Evolutionary conservation across 192 early-diverging fungal genomes (phyloP).

Genomic region (Backusella psychrophila): DNA sequence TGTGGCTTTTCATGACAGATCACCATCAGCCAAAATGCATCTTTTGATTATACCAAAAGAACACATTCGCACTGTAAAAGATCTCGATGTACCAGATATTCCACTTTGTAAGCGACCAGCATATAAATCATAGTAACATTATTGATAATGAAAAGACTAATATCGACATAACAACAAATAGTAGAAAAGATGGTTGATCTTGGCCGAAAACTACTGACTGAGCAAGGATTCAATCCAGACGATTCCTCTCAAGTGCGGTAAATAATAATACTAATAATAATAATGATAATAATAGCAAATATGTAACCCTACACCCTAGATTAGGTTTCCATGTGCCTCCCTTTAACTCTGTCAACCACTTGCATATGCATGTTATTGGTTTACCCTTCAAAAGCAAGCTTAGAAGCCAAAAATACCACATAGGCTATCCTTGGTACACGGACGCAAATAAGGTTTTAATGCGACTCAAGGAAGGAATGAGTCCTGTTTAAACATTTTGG

Average conservation of each 20-base stretch:
- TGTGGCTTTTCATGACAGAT: constrained; percentile 42
- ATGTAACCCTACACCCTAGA: constrained; percentile 18
- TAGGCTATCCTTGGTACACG: constrained; percentile 19
- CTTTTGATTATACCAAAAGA: constrained; percentile 39
- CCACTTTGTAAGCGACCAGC: constrained; percentile 20
- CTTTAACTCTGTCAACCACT: constrained; percentile 63
- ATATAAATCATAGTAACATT: not conserved
- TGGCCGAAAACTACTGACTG: constrained; percentile 29
- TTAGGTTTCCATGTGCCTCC: constrained; percentile 75
- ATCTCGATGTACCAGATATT: constrained; percentile 22
- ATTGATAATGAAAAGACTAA: not conserved
- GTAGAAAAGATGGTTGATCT: constrained; percentile 31
- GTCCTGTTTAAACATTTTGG: constrained; percentile 11
- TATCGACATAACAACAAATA: not conserved
- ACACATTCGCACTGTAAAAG: constrained; percentile 42
- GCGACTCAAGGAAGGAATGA: constrained; percentile 6
- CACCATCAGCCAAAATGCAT: constrained; percentile 39
- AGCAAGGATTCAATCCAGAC: constrained; percentile 14
- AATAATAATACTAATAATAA: not conserved
- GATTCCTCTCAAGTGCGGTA: constrained; percentile 24
- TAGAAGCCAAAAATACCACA: constrained; percentile 10
- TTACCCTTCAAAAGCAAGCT: constrained; percentile 46
- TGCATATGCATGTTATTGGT: constrained; percentile 66
- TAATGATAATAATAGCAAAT: not conserved
- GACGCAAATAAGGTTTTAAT: constrained; percentile 11